Conservation (phyloP, 306 rosid genomes). For the Dalbergia cultrata region DNA sequence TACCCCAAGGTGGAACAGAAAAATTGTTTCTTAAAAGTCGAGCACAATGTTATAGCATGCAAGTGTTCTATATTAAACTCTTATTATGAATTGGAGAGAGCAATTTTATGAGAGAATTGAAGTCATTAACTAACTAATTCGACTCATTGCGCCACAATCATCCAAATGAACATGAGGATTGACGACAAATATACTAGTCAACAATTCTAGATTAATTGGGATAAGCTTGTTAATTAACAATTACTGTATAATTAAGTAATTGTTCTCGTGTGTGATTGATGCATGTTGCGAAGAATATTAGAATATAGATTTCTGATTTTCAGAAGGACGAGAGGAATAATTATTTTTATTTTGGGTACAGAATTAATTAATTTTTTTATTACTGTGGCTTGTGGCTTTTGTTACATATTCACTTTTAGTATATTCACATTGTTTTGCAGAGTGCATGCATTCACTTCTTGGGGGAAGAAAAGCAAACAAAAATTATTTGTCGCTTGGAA, state of each 20-base stretch:
- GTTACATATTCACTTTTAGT: not conserved
- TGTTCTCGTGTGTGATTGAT: not conserved
- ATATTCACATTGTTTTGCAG: not conserved
- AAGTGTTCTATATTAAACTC: too few species aligned
- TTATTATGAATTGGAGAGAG: too few species aligned
- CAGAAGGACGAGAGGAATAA: not conserved
- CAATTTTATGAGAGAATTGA: too few species aligned
- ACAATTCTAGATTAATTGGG: not conserved
- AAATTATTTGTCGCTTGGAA: conserved; percentile 26
- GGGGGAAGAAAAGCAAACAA: conserved; percentile 38
- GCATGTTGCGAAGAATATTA: not conserved
- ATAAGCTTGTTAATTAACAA: conserved; percentile 1
- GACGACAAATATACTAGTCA: not conserved
- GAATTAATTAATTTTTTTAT: not conserved
- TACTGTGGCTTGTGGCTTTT: not conserved
- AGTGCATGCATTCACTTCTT: conserved; percentile 44
- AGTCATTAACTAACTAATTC: not conserved
- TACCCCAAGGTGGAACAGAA: too few species aligned
- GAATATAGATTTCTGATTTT: not conserved
- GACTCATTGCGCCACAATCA: not conserved
- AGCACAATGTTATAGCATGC: too few species aligned
- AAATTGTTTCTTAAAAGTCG: too few species aligned
- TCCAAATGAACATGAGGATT: not conserved
- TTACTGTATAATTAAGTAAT: not conserved
- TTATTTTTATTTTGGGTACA: not conserved